Percentiles rank a stretch among this genome's conserved stretches.
Evolutionary conservation across 176 grass and related monocot species (phyloP).

Genomic region (Tuctoria greenei): DNA sequence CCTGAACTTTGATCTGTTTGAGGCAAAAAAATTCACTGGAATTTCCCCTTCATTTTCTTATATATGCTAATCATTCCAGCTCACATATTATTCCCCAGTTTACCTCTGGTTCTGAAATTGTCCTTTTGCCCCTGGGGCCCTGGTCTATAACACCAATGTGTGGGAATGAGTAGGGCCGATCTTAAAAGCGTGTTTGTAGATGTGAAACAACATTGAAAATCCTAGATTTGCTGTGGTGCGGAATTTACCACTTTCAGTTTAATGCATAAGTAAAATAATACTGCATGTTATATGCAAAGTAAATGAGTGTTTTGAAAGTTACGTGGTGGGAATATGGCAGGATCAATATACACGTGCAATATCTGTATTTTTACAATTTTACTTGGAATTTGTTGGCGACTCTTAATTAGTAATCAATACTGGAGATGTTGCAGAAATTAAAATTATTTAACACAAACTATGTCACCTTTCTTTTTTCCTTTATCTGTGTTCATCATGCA

Average conservation of each 20-base stretch:
- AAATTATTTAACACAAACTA: background rate
- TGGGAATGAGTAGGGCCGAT: background rate
- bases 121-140: background rate
- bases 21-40: background rate
- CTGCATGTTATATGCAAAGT: too few species aligned
- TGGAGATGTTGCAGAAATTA: background rate
- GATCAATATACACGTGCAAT: too few species aligned
- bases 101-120: background rate
- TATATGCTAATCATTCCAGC: background rate
- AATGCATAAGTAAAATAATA: background rate
- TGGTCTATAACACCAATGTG: background rate
- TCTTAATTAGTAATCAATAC: slow-evolving; percentile 11
- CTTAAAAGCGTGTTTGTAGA: background rate
- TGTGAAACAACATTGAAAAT: too few species aligned
- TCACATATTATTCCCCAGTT: background rate
- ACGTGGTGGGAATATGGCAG: too few species aligned
- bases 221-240: background rate
- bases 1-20: background rate
- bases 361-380: background rate
- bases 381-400: background rate
- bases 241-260: background rate
- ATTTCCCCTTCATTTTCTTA: background rate
- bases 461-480: background rate
- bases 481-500: slow-evolving; percentile 10
- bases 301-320: too few species aligned